Evolutionary conservation across 345 rosid species (phyloP).

Genomic region (Hirschfeldia incana): DNA sequence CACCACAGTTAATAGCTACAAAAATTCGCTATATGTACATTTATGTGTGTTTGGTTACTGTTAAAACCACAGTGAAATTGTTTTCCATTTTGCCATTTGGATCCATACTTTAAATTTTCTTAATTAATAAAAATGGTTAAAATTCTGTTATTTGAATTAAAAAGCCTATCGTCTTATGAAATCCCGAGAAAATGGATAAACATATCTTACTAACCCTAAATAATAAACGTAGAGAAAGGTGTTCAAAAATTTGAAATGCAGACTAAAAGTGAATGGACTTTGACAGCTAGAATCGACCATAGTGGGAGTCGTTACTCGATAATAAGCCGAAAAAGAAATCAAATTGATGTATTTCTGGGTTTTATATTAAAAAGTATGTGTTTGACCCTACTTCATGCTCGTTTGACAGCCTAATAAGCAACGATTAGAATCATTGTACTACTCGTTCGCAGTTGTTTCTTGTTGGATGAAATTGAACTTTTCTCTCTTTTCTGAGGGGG

Average conservation of each 20-base stretch:
- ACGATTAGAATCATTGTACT: not conserved
- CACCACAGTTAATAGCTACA: too few species aligned
- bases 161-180: not conserved
- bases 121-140: not conserved
- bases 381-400: not conserved
- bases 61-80: too few species aligned
- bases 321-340: not conserved
- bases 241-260: slow-evolving; percentile 11
- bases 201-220: not conserved
- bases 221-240: not conserved
- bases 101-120: not conserved
- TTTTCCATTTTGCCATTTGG: too few species aligned
- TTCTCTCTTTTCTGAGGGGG: not conserved
- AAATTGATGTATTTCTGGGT: not conserved
- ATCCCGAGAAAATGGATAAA: not conserved
- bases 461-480: not conserved
- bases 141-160: not conserved
- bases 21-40: too few species aligned
- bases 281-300: slow-evolving; percentile 10
- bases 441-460: slow-evolving; percentile 9
- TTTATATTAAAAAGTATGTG: not conserved
- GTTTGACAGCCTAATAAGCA: slow-evolving; percentile 3
- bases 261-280: not conserved
- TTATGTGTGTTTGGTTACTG: too few species aligned
- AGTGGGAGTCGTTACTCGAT: slow-evolving; percentile 27